Base-by-base conservation (phyloP, 805 yeast species). In the Schizosaccharomyces osmophilus region DNA sequence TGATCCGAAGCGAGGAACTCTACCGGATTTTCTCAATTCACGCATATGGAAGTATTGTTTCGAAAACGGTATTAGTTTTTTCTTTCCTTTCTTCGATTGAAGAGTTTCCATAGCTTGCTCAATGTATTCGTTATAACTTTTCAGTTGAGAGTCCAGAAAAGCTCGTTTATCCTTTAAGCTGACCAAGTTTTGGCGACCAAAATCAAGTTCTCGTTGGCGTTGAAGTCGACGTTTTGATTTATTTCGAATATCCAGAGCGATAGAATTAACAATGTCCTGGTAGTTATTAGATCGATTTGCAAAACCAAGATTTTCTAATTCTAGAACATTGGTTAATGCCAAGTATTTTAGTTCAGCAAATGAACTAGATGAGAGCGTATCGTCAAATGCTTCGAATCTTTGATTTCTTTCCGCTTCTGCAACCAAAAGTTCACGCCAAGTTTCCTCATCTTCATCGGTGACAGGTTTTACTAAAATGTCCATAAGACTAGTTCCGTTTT, bases 291-390 rank as follows among this genome's bases (percentile, higher is more conserved):
- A 73, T 63, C 95, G 77, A 2, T 83, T 75, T 8, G 89, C 76
- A 48, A 76, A 71, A 1, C 87, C 88, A 68, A 79, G 71, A 0
- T 76, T 69, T 68, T 90, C 97, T 60, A 93, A 73, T 66, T 87
- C 87, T 61, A 88, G 73, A 2, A 90, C 77, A 63, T 83, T 78
- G 66, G 84, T 88, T 43, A 93, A 72, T 0, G 95, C 83, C 66
- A 80, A 72, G 63, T 80, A 82, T 71, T 90, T 93, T 67, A 93
- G 74, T 58, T 84, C 87, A 55, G 85, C 84, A 70, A 84, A 93
- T 0, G 80, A 72, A 65, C 64, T 24, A 63, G 24, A 64, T 62
- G 41, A 60, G 59, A 17, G 32, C 70, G 64, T 8, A 19, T 29
- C 32, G 29, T 32, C 63, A 62, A 29, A 39, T 32, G 6, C 32